These are phyloP conservation scores for Fennellomyces sp. DNA, from an alignment of 371 early-diverging fungal species.

Conservation along the genomic window DNA sequence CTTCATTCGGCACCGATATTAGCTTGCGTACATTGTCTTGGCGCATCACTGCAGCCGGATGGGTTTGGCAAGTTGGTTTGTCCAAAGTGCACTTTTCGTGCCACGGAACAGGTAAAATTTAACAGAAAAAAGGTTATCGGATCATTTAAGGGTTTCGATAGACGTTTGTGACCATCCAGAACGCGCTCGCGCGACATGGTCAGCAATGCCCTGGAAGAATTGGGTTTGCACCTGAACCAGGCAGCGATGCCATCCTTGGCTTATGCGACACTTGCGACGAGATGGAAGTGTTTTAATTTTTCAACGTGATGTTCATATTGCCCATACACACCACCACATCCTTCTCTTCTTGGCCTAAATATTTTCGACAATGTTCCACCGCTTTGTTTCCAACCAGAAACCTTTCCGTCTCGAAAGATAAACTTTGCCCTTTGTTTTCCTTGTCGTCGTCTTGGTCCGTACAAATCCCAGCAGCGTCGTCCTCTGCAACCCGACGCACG, in stretches of 20 bases:
- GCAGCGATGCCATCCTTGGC: conserved; percentile 12
- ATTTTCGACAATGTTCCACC: conserved; percentile 3
- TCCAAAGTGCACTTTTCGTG: conserved; percentile 8
- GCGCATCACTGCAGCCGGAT: background rate
- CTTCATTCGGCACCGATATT: background rate
- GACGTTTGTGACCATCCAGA: conserved; percentile 3
- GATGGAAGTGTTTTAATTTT: conserved; percentile 9
- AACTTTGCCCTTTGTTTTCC: conserved; percentile 4
- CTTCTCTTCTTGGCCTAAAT: conserved; percentile 5
- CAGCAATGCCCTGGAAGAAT: conserved; percentile 9
- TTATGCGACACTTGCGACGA: conserved; percentile 14
- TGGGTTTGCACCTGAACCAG: conserved; percentile 12
- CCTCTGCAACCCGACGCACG: conserved; percentile 5
- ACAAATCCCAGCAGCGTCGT: conserved; percentile 15
- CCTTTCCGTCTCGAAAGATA: conserved; percentile 7
- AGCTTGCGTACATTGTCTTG: background rate
- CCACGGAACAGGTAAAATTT: conserved; percentile 7
- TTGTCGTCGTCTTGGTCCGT: conserved; percentile 5
- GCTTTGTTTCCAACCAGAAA: conserved; percentile 12
- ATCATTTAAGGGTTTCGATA: background rate
- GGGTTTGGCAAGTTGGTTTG: background rate
- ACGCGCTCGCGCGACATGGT: conserved; percentile 1
- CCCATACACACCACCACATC: conserved; percentile 13
- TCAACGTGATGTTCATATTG: background rate
- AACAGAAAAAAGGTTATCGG: background rate